Evolutionary conservation across 257 asterid species (phyloP).

Genomic region (Jacaranda mimosifolia): DNA sequence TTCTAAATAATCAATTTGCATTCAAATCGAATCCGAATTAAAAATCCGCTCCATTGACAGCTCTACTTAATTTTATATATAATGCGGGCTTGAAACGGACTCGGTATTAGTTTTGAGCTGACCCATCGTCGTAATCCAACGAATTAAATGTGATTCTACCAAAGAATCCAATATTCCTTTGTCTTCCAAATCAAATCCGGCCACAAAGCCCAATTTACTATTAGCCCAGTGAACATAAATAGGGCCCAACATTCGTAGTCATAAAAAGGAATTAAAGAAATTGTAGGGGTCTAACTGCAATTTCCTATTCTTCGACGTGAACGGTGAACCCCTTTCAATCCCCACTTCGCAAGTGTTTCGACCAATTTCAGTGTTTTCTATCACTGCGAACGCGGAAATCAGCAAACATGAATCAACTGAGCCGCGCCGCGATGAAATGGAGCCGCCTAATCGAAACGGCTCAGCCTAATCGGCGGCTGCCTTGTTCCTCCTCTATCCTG

Average conservation of each 20-base stretch:
- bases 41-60: too few species aligned
- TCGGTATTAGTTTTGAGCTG: too few species aligned
- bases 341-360: constrained; percentile 5
- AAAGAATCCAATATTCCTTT: too few species aligned
- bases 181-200: too few species aligned
- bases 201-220: neutral
- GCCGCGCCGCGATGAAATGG: constrained; percentile 50
- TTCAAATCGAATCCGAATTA: too few species aligned
- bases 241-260: too few species aligned
- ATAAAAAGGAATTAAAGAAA: neutral
- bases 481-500: constrained; percentile 28
- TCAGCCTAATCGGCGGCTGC: constrained; percentile 25
- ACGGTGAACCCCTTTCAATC: constrained; percentile 3
- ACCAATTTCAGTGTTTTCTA: neutral
- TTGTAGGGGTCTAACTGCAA: constrained; percentile 4
- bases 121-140: too few species aligned
- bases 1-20: too few species aligned
- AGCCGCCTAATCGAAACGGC: constrained; percentile 41
- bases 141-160: too few species aligned
- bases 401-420: constrained; percentile 52
- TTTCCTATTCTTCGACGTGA: neutral
- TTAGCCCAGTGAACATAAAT: neutral
- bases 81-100: too few species aligned
- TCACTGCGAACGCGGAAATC: constrained; percentile 8
- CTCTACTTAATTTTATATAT: too few species aligned